phyloP scores from a whole-genome alignment of 768 basidiomycete genomes.

The Phlebiopsis flavidoalba region DNA sequence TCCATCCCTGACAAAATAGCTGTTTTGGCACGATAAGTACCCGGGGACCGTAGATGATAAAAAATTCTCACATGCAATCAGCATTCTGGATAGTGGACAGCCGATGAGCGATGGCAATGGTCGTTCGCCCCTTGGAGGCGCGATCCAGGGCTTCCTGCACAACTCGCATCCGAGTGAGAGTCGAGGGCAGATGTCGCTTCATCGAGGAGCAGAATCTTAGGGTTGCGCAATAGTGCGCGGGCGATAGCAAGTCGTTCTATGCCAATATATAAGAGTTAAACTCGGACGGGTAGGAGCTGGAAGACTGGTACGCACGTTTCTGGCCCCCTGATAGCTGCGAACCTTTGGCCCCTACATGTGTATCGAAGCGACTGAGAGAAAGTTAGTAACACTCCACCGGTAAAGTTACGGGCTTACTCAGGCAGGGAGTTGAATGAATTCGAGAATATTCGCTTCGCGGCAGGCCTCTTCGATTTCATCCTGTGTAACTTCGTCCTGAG shows the following conservation, averaged over 20 bases:
- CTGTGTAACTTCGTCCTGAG: slow-evolving; percentile 72
- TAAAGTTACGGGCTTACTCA: slow-evolving; percentile 41
- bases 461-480: slow-evolving; percentile 85
- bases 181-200: slow-evolving; percentile 47
- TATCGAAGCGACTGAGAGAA: slow-evolving; percentile 73
- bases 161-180: slow-evolving; percentile 59
- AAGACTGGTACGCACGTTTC: slow-evolving; percentile 37
- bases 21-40: slow-evolving; percentile 23
- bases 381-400: neutral
- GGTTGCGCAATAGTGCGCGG: slow-evolving; percentile 24
- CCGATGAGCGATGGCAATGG: slow-evolving; percentile 95
- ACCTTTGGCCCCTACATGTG: slow-evolving; percentile 87
- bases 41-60: neutral
- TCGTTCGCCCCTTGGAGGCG: slow-evolving; percentile 89
- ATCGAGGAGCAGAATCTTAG: slow-evolving; percentile 25
- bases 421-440: slow-evolving; percentile 83
- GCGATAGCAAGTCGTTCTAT: slow-evolving; percentile 36
- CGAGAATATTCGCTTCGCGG: slow-evolving; percentile 83
- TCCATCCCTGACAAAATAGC: slow-evolving; percentile 89
- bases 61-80: slow-evolving; percentile 19
- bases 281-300: neutral
- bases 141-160: slow-evolving; percentile 93
- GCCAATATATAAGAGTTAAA: neutral
- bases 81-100: slow-evolving; percentile 57
- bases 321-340: slow-evolving; percentile 88